These are phyloP conservation scores for Fomitopsis serialis DNA, from an alignment of 768 basidiomycete species.

Conservation along the genomic window DNA sequence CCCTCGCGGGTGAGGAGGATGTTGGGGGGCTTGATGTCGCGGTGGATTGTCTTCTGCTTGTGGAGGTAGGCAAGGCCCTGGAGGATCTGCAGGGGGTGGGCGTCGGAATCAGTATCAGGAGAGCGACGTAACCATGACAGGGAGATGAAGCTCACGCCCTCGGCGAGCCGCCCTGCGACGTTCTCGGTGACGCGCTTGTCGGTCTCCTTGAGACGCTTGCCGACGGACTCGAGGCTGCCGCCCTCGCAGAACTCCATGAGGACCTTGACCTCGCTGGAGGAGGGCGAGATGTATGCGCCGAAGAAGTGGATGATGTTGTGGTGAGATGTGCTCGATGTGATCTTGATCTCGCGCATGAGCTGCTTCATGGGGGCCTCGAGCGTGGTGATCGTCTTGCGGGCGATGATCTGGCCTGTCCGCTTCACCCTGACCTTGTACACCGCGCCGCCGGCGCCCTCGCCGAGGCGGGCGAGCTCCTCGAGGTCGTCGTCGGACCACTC, in stretches of 20 bases:
- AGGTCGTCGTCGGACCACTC: slow-evolving; percentile 67
- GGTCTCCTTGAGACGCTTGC: slow-evolving; percentile 75
- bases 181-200: slow-evolving; percentile 79
- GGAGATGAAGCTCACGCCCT: slow-evolving; percentile 60
- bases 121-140: neutral
- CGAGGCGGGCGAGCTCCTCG: slow-evolving; percentile 73
- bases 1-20: slow-evolving; percentile 87
- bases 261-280: slow-evolving; percentile 89
- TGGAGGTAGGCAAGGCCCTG: slow-evolving; percentile 95
- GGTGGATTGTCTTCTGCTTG: slow-evolving; percentile 86
- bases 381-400: slow-evolving; percentile 91
- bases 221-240: slow-evolving; percentile 84
- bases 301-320: slow-evolving; percentile 88
- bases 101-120: neutral
- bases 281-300: slow-evolving; percentile 86
- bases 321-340: slow-evolving; percentile 81
- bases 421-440: slow-evolving; percentile 91
- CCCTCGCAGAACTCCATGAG: slow-evolving; percentile 90
- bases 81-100: slow-evolving; percentile 47
- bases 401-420: slow-evolving; percentile 76
- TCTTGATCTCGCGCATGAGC: slow-evolving; percentile 86
- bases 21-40: slow-evolving; percentile 94
- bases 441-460: slow-evolving; percentile 94
- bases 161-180: slow-evolving; percentile 87
- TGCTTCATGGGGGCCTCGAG: slow-evolving; percentile 89